phyloP scores from a whole-genome alignment of 2,329 filamentous ascomycete species.

The Grosmannia penicillata region DNA sequence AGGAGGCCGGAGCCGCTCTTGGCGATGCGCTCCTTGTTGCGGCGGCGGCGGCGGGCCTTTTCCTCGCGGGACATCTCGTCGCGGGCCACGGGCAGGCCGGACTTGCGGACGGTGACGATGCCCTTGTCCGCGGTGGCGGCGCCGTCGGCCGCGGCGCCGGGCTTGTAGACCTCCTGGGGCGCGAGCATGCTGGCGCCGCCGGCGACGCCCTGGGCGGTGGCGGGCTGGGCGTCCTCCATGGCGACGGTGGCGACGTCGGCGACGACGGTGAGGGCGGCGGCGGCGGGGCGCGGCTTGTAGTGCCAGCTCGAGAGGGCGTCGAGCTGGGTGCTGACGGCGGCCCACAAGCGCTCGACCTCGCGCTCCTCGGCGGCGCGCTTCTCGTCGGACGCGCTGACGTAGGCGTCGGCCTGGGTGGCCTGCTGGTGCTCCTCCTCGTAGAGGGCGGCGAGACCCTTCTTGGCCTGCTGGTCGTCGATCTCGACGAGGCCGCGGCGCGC shows the following conservation, averaged over 20 bases:
- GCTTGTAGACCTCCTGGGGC: constrained; percentile 84
- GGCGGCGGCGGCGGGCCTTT: constrained; percentile 58
- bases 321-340: constrained; percentile 61
- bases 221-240: constrained; percentile 92
- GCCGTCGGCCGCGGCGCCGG: constrained; percentile 54
- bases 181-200: constrained; percentile 63
- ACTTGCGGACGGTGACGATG: constrained; percentile 56
- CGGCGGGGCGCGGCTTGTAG: constrained; percentile 79
- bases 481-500: constrained; percentile 61
- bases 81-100: constrained; percentile 60
- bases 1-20: constrained; percentile 40
- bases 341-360: constrained; percentile 75
- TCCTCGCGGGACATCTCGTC: constrained; percentile 85
- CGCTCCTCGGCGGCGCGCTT: constrained; percentile 69
- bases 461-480: constrained; percentile 78
- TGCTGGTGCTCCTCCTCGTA: constrained; percentile 90
- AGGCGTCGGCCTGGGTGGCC: constrained; percentile 59
- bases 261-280: constrained; percentile 71
- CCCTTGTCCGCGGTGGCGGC: constrained; percentile 3
- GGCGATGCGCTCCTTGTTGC: constrained; percentile 73
- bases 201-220: constrained; percentile 58
- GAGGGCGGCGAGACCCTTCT: constrained; percentile 75
- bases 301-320: constrained; percentile 88
- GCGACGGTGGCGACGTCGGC: constrained; percentile 79
- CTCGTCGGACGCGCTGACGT: constrained; percentile 68